phyloP scores from a whole-genome alignment of 73 alveolate genomes.

The Paramecium biaurelia region DNA sequence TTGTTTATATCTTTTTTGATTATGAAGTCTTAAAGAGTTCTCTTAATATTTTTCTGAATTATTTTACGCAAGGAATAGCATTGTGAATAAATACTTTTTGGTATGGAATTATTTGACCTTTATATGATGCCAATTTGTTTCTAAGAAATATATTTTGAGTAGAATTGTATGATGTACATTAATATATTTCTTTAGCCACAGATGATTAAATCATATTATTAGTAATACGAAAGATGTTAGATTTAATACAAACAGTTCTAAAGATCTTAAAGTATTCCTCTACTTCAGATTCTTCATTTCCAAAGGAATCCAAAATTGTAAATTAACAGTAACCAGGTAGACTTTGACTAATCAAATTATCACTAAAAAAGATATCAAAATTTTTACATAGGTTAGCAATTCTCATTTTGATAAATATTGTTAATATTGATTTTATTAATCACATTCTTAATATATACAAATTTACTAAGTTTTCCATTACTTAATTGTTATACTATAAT shows the following conservation, averaged over 20 bases:
- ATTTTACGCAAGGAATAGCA: constrained; percentile 18
- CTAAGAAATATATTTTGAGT: not conserved
- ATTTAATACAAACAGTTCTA: not conserved
- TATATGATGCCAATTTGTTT: constrained; percentile 3
- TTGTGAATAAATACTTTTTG: not conserved
- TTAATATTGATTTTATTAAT: constrained; percentile 23
- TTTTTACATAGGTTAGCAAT: not conserved
- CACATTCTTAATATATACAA: not conserved
- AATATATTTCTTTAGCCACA: constrained; percentile 39
- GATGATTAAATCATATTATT: constrained; percentile 20
- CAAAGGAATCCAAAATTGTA: constrained; percentile 16
- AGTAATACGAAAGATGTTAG: not conserved
- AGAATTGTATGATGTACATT: not conserved
- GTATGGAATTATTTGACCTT: not conserved
- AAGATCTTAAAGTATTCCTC: not conserved
- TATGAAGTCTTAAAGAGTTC: not conserved
- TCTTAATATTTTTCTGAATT: not conserved
- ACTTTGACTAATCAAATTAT: not conserved
- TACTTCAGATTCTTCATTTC: not conserved
- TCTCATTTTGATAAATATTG: not conserved
- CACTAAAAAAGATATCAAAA: not conserved
- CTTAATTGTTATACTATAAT: not conserved
- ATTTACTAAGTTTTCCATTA: not conserved
- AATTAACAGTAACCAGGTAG: constrained; percentile 33
- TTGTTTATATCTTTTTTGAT: not conserved